A percentile compares a stretch with the other conserved stretches of the same genome.
Evolutionary conservation across 2,329 filamentous ascomycete species (phyloP).

Genomic region (Cryphonectria japonica): DNA sequence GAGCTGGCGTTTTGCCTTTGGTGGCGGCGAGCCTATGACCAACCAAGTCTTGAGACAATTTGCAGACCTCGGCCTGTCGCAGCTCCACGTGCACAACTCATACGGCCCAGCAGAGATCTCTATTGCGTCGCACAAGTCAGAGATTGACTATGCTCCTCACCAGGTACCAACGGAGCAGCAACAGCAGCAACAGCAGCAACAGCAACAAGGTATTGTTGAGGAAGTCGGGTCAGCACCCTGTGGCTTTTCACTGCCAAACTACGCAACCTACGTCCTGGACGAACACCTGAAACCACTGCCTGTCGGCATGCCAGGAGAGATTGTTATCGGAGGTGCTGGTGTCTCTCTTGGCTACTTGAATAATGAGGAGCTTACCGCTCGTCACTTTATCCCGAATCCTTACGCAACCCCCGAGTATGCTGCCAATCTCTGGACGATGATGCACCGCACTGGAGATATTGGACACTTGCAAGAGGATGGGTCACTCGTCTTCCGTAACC

Average conservation of each 20-base stretch:
- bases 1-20: conserved; percentile 35
- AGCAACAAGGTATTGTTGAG: neutral
- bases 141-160: conserved; percentile 17
- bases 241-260: conserved; percentile 32
- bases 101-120: conserved; percentile 23
- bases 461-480: conserved; percentile 42
- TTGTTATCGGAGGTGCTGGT: conserved; percentile 46
- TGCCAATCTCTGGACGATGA: conserved; percentile 30
- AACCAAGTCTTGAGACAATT: neutral
- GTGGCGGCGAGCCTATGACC: conserved; percentile 39
- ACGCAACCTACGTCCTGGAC: conserved; percentile 48
- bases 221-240: conserved; percentile 20
- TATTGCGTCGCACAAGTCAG: conserved; percentile 13
- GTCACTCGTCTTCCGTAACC: conserved; percentile 41
- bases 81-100: conserved; percentile 17
- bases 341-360: conserved; percentile 45
- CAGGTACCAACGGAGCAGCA: neutral
- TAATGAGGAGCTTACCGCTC: conserved; percentile 30
- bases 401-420: conserved; percentile 20
- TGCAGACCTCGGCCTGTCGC: conserved; percentile 5
- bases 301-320: conserved; percentile 44
- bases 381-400: neutral
- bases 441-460: conserved; percentile 48
- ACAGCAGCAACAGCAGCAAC: conserved; percentile 20
- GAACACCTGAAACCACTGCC: conserved; percentile 37